Base-by-base conservation (phyloP, 805 yeast species). In the Metschnikowia hibisci region DNA sequence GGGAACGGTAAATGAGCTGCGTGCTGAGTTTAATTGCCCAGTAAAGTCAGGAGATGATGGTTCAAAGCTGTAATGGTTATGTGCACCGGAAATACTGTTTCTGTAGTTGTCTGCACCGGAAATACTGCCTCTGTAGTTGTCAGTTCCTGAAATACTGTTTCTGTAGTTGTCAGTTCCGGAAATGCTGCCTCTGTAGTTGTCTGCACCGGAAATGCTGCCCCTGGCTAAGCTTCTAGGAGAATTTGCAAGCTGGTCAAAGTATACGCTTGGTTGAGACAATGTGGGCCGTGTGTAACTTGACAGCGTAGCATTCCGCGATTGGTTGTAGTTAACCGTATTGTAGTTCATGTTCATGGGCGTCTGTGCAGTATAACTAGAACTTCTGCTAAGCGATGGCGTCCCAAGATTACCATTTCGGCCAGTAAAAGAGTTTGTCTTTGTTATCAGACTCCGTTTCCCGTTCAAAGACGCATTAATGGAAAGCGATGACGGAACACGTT, bases 401-500 rank as follows among this genome's bases (percentile, higher is more conserved):
- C 33, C 25, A 2, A 13, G 28, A 22, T 13, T 20, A 14, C 23
- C 26, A 11, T 35, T 43, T 32, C 34, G 35, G 23, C 36, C 35
- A 37, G 39, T 18, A n/a, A 43, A 12, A 42, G 46, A 39, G 42
- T 43, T 41, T 20, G 33, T 44, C 36, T 39, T 44, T 23, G 28
- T 32, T 22, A 32, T 37, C 37, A 57, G 52, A 6, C 54, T 51
- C 4, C 54, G 46, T 15, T 50, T 50, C 25, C 38, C 34, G 5
- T 41, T 15, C 29, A 26, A 45, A 3, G 53, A 42, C 15, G 37
- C 29, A 29, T 51, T 48, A 34, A 54, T 43, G 2, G 57, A 45
- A 12, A 46, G 48, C 15, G 44, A 44, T 0, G 59, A 47, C 6
- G 52, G 51, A 4, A 48, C 36, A 13, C 62, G 47, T 22, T 55